Evolutionary conservation across 768 basidiomycete genomes (phyloP), one percentile per base, ranked within the genome.

Genomic region (Pleurotus platypus): DNA sequence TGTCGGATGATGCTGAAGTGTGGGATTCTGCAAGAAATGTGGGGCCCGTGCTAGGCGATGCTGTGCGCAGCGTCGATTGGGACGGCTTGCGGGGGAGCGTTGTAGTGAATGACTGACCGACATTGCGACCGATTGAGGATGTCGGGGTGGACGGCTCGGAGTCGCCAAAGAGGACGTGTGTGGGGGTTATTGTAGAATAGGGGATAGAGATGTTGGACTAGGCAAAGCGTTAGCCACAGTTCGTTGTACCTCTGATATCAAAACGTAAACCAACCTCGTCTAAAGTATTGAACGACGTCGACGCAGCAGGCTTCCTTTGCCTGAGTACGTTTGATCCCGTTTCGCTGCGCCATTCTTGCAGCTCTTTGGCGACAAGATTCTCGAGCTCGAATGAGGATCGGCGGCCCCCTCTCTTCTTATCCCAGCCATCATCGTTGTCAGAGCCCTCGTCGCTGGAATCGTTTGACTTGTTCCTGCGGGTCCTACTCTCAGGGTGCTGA

Each of bases 291-390:
- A 60, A 64, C n/a, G 64, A 61, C 38, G 51, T 63, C 57, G 54
- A 46, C 39, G 13, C 39, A 49, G 58, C 12, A 47, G 47, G 42
- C 42, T 62, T 70, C 47, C 77, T 64, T 56, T 70, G 73, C 59
- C 74, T 64, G 24, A 73, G 62, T 24, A 59, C 57, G 37, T 67
- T 72, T 58, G 66, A 69, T 55, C 74, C 66, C 0, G 74, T 72
- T 53, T 77, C 70, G 11, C 68, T 74, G 57, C 82, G 70, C 85
- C 85, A 84, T 67, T 80, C 79, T 16, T 71, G 70, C 9, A 81
- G 74, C 61, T 85, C 83, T 50, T 66, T 72, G 5, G 79, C 72
- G 45, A 77, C 72, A 43, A 85, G 71, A n/a, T 75, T 72, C 45
- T 83, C 80, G 3, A 88, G 70, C 63, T 85, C 84, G 24, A 81